Percentiles rank a stretch among this genome's conserved stretches.
Conservation (phyloP, 108 stramenopile species). For the Mediolabrus comicus region DNA sequence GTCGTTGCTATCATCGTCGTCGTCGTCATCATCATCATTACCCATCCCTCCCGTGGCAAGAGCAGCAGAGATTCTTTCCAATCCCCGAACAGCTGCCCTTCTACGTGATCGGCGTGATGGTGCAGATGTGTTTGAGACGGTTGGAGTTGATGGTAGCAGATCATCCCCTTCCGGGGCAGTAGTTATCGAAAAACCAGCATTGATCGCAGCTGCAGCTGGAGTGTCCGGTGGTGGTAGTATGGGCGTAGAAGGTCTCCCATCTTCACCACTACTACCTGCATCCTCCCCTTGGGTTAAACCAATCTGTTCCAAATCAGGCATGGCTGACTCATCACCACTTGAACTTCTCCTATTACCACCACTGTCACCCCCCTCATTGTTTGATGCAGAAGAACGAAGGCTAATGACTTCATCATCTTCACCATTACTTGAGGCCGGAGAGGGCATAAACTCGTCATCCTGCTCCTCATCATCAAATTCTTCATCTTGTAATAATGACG, state of each 20-base stretch:
- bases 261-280: background rate
- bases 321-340: background rate
- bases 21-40: background rate
- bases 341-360: no score
- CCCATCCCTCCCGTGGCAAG: constrained; percentile 29
- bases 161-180: no score
- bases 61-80: constrained; percentile 27
- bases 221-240: background rate
- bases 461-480: no score
- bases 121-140: background rate
- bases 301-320: background rate
- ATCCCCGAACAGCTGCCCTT: constrained; percentile 5
- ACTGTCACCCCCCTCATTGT: no score
- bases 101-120: constrained; percentile 7
- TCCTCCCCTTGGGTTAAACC: background rate
- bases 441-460: no score
- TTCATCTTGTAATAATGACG: no score
- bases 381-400: background rate
- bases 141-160: background rate
- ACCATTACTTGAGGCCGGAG: background rate
- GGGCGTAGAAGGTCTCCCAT: background rate
- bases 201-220: background rate
- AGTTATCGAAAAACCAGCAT: background rate
- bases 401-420: no score
- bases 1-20: background rate